phyloP scores from a whole-genome alignment of 1,139 yeast genomes.

The Tardiomyces blankii region DNA sequence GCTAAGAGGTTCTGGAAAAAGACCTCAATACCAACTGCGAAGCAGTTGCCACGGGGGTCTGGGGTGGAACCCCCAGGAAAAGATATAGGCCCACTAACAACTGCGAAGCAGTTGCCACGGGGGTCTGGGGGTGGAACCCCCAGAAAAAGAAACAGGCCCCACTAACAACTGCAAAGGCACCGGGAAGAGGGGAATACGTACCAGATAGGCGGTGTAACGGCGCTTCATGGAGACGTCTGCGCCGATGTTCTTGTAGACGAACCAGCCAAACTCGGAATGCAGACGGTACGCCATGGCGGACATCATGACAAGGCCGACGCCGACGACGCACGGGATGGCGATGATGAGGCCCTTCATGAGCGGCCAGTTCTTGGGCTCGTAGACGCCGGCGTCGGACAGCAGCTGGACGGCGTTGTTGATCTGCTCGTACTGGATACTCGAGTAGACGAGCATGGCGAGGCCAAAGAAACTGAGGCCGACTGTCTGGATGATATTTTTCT shows the following conservation, averaged over 20 bases:
- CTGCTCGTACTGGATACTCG: constrained; percentile 42
- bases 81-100: no score
- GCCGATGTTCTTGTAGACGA: constrained; percentile 40
- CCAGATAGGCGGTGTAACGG: constrained; percentile 33
- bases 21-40: no score
- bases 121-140: no score
- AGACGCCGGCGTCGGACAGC: constrained; percentile 21
- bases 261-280: constrained; percentile 39
- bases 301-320: constrained; percentile 30
- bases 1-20: no score
- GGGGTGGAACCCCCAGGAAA: no score
- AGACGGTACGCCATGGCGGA: constrained; percentile 27
- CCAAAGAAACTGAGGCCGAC: constrained; percentile 36
- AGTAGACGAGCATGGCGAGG: constrained; percentile 39
- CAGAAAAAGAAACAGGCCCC: no score
- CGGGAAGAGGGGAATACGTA: no score
- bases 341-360: constrained; percentile 30
- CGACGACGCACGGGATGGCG: constrained; percentile 37
- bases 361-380: constrained; percentile 21
- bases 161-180: no score
- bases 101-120: no score
- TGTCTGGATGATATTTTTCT: constrained; percentile 33
- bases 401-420: constrained; percentile 23
- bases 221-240: constrained; percentile 35
- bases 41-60: no score